Evolutionary conservation across 2,329 filamentous ascomycete genomes (phyloP).

Genomic region (Colletotrichum tamarilloi): DNA sequence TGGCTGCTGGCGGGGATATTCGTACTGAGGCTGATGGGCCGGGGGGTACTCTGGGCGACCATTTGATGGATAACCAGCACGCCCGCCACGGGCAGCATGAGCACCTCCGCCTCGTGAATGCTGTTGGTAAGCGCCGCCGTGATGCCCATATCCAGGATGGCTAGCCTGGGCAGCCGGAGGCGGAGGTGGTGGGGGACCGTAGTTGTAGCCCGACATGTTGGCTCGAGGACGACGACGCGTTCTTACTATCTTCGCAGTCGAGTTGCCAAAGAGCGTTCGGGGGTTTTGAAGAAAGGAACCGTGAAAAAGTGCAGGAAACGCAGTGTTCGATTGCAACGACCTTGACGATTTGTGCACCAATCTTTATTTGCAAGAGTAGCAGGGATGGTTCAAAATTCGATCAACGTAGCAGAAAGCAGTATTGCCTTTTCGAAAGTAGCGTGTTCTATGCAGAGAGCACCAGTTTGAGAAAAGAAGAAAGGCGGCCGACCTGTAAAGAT

Average conservation of each 20-base stretch:
- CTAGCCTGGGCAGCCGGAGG: conserved; percentile 47
- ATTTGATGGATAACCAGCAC: conserved; percentile 51
- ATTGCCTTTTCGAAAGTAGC: neutral
- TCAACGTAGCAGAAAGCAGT: neutral
- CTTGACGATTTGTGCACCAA: neutral
- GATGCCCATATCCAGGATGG: conserved; percentile 52
- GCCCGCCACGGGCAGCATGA: conserved; percentile 48
- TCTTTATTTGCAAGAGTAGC: neutral
- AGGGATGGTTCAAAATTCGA: neutral
- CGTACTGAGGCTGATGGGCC: conserved; percentile 52
- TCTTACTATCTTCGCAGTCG: neutral
- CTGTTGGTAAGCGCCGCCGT: conserved; percentile 51
- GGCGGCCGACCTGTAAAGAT: neutral
- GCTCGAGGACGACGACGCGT: neutral
- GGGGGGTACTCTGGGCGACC: conserved; percentile 55
- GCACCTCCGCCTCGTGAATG: conserved; percentile 49
- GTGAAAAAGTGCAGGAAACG: neutral
- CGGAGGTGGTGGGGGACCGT: conserved; percentile 64
- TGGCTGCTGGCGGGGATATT: conserved; percentile 53
- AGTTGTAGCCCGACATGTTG: conserved; percentile 62
- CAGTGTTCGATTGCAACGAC: neutral
- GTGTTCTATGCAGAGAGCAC: neutral
- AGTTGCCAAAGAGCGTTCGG: neutral
- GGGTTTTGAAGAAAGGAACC: neutral
- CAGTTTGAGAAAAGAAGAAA: neutral